Percentiles rank a stretch among this genome's conserved stretches.
phyloP scores from a whole-genome alignment of 192 early-diverging fungal genomes.

The Linnemannia elongata region DNA sequence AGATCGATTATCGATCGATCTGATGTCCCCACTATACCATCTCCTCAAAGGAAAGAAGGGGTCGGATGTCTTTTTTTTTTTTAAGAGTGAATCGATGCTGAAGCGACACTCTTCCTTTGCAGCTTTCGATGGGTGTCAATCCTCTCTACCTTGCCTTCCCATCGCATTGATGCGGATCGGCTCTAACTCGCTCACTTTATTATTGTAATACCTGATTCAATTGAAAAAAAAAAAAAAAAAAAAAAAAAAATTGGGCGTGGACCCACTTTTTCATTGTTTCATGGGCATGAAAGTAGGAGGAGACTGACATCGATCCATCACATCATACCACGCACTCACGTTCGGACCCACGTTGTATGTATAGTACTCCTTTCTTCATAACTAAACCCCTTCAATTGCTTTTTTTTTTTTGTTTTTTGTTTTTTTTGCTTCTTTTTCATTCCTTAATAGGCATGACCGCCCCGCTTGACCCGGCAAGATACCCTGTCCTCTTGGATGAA shows the following conservation, averaged over 20 bases:
- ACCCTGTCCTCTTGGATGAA: conserved; percentile 42
- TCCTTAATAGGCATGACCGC: conserved; percentile 39
- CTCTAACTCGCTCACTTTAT: not conserved
- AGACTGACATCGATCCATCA: not conserved
- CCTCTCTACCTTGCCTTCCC: no score
- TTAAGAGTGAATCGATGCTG: not conserved
- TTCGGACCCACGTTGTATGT: not conserved
- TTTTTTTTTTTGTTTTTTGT: not conserved
- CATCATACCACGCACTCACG: not conserved
- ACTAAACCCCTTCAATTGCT: conserved; percentile 7
- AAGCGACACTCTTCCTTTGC: not conserved
- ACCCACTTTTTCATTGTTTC: conserved; percentile 7
- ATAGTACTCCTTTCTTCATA: not conserved
- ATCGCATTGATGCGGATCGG: not conserved
- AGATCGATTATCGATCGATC: not conserved
- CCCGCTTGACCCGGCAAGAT: conserved; percentile 47
- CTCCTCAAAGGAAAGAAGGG: not conserved
- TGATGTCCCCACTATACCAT: not conserved
- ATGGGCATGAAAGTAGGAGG: not conserved
- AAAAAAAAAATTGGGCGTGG: not conserved
- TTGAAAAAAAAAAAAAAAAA: not conserved
- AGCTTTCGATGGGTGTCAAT: no score
- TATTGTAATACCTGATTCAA: not conserved
- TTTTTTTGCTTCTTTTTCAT: not conserved
- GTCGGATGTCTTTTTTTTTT: no score